Percentiles rank a stretch among this genome's conserved stretches.
Conservation (phyloP, 495 filamentous ascomycete genomes). For the Xanthoparmelia taractica region DNA sequence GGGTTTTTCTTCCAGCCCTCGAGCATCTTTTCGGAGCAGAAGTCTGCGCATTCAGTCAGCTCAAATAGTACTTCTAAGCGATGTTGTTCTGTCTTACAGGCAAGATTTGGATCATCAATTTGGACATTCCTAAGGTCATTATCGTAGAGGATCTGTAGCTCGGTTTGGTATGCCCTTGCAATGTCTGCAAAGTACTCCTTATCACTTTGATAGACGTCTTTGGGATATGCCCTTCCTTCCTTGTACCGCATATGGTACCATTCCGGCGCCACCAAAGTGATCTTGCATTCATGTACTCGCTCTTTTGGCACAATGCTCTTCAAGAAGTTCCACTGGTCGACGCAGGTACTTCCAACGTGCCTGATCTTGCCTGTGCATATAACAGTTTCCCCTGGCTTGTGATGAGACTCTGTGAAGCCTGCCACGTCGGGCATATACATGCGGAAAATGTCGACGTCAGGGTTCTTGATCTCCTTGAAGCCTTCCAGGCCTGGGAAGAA, state of each 20-base stretch:
- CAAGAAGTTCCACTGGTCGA: conserved; percentile 62
- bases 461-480: conserved; percentile 53
- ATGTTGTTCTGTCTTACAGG: conserved; percentile 46
- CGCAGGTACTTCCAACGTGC: conserved; percentile 54
- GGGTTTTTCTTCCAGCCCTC: conserved; percentile 54
- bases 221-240: conserved; percentile 59
- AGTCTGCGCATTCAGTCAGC: conserved; percentile 41
- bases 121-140: conserved; percentile 64
- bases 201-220: conserved; percentile 55
- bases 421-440: conserved; percentile 73
- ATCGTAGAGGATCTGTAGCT: conserved; percentile 59
- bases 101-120: conserved; percentile 69
- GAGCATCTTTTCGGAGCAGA: conserved; percentile 70
- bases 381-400: conserved; percentile 68
- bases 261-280: conserved; percentile 65
- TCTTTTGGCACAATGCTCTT: conserved; percentile 52
- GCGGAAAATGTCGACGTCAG: conserved; percentile 57
- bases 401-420: conserved; percentile 59
- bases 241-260: conserved; percentile 71
- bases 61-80: conserved; percentile 6
- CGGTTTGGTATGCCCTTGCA: conserved; percentile 61
- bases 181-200: conserved; percentile 69
- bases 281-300: conserved; percentile 57
- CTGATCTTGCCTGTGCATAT: conserved; percentile 66
- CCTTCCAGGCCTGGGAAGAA: conserved; percentile 73